A percentile compares a stretch with the other conserved stretches of the same genome.
phyloP scores from a whole-genome alignment of 768 basidiomycete species.

The Phaeotremella skinneri region DNA sequence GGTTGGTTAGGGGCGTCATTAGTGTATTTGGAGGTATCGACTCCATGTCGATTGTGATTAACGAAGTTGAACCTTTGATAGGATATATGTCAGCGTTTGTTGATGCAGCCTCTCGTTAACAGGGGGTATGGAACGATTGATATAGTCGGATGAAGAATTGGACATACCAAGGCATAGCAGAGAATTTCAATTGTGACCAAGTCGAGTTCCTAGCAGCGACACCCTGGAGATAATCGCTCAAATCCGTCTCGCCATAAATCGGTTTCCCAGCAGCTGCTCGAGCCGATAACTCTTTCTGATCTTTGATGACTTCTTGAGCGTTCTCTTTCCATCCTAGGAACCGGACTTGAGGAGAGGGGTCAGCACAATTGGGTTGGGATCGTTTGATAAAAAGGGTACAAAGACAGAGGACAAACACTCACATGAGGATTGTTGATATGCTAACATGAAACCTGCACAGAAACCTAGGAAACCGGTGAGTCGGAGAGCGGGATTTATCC shows the following conservation, averaged over 20 bases:
- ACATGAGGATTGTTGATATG: conserved; percentile 89
- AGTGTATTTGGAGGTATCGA: conserved; percentile 74
- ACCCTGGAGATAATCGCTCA: conserved; percentile 81
- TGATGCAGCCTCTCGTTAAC: too few species aligned
- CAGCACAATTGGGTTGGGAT: not conserved
- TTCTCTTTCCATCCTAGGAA: conserved; percentile 49
- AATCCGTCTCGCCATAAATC: conserved; percentile 76
- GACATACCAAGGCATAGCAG: conserved; percentile 72
- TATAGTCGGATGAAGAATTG: not conserved
- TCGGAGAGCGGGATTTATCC: conserved; percentile 49
- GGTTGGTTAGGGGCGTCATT: conserved; percentile 21
- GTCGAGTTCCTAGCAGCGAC: conserved; percentile 83
- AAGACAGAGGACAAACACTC: conserved; percentile 48
- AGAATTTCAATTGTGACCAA: conserved; percentile 91
- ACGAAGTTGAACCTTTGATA: conserved; percentile 97
- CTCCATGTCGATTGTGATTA: conserved; percentile 82
- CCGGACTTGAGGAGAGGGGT: conserved; percentile 30
- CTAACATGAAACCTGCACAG: conserved; percentile 83
- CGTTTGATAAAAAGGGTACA: not conserved
- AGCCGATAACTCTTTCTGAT: conserved; percentile 73
- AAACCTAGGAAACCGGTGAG: conserved; percentile 71
- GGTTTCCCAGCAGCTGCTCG: conserved; percentile 75
- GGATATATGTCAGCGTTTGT: too few species aligned
- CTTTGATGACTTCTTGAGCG: conserved; percentile 70
- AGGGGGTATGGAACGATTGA: too few species aligned